Evolutionary conservation across 1,284 basidiomycete genomes (phyloP), one percentile per base, ranked within the genome.

Genomic region (Cyathus olla): DNA sequence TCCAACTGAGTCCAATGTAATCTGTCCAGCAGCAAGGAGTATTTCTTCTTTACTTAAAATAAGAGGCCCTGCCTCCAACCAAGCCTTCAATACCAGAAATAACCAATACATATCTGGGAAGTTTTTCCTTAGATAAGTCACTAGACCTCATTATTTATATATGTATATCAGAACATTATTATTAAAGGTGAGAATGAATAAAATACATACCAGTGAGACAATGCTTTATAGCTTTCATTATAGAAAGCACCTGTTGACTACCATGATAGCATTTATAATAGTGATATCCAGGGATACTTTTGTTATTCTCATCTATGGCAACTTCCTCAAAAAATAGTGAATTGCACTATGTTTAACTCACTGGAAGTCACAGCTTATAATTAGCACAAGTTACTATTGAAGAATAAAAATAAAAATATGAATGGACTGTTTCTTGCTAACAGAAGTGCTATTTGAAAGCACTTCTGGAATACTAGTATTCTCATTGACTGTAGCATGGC

Each of bases 241-340:
- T 57, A 1, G 64, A 70, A 2, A 70, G 57, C 26, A 64, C 44
- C 49, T 71, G 71, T 9, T 42, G 39, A 13, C 51, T 57, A 1
- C 72, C 67, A 61, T 73, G 72, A 28, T 56, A 65, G 55, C 71
- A 75, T 27, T 55, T 56, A 48, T 65, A 73, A 53, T 73, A 61
- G 19, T 59, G 59, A 40, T 66, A 56, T 11, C 63, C 70, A 15
- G 51, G 48, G 10, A 57, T 59, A 19, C 55, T 9, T 11, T n/a
- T 31, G 19, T 66, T 57, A 19, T 62, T 37, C 2, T 19, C 22
- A 29, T 48, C 49, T 5, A 31, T 21, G 10, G 40, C 42, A 21
- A 68, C 59, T 3, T 52, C 46, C 35, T 67, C 42, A 53, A 67
- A 73, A 73, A 73, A 19, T 48, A 47, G 58, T 71, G 68, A 24